Conservation (phyloP, 1,284 basidiomycete genomes). For the Ceratobasidium sp. region DNA sequence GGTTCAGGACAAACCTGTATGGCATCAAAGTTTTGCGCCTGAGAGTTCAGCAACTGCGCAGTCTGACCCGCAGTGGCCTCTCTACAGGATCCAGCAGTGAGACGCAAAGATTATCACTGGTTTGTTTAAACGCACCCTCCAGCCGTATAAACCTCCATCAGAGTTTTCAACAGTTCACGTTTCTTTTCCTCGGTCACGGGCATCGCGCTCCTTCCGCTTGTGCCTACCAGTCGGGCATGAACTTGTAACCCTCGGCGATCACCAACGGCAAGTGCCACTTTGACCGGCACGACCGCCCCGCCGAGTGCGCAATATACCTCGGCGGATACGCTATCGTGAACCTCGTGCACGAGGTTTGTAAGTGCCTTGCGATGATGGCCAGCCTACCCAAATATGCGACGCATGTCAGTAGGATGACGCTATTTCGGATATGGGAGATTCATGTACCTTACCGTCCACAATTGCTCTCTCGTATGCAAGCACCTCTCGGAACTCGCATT, state of each 20-base stretch:
- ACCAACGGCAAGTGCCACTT: conserved; percentile 68
- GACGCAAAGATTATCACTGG: neutral
- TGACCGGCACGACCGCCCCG: conserved; percentile 76
- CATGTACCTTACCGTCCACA: conserved; percentile 80
- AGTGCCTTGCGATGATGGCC: conserved; percentile 76
- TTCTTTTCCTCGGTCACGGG: conserved; percentile 69
- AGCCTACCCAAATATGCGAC: conserved; percentile 62
- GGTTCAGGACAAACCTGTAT: conserved; percentile 69
- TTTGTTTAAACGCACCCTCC: conserved; percentile 62
- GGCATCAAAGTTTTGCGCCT: conserved; percentile 82
- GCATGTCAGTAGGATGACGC: neutral
- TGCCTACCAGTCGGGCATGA: conserved; percentile 68
- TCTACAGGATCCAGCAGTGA: conserved; percentile 55
- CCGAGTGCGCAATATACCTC: conserved; percentile 85
- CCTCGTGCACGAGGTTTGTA: conserved; percentile 73
- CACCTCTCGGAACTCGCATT: conserved; percentile 60
- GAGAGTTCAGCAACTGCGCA: conserved; percentile 79
- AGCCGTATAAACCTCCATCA: conserved; percentile 85
- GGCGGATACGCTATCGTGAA: conserved; percentile 81
- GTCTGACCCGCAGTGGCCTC: conserved; percentile 67
- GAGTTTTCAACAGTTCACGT: conserved; percentile 72
- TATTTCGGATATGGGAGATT: conserved; percentile 17
- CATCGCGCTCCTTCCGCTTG: conserved; percentile 30
- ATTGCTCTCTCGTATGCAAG: conserved; percentile 83
- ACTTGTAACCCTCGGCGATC: conserved; percentile 67